A percentile compares a stretch with the other conserved stretches of the same genome.
phyloP scores from a whole-genome alignment of 306 rosid species.

The Herpetospermum pedunculosum region DNA sequence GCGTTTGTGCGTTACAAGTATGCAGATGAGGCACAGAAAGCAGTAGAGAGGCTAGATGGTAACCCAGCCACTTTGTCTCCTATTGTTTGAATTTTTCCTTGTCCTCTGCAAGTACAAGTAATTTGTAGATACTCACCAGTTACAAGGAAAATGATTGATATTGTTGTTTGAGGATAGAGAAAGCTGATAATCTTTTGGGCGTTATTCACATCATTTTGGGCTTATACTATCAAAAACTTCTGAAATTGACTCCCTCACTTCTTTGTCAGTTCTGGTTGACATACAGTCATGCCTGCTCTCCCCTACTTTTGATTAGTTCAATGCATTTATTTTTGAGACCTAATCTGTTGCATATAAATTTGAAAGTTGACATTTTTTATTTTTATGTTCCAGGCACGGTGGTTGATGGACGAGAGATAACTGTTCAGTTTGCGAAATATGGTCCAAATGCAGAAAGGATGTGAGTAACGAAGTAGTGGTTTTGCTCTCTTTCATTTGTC shows the following conservation, averaged over 20 bases:
- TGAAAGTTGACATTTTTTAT: neutral
- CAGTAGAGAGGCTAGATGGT: conserved; percentile 90
- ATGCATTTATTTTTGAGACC: neutral
- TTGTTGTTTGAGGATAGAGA: neutral
- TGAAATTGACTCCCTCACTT: neutral
- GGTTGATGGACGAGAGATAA: conserved; percentile 91
- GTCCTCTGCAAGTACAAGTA: neutral
- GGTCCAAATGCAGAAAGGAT: conserved; percentile 92
- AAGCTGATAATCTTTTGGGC: neutral
- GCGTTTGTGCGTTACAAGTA: conserved; percentile 90
- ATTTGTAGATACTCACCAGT: neutral
- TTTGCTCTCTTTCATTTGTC: neutral
- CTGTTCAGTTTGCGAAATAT: conserved; percentile 87
- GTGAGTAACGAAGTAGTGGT: conserved; percentile 29
- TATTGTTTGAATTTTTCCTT: neutral
- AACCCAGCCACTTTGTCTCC: neutral
- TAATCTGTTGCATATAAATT: neutral
- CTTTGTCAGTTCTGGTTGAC: neutral
- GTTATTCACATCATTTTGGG: neutral
- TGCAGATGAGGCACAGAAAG: conserved; percentile 84
- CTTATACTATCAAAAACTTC: neutral
- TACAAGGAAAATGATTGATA: neutral
- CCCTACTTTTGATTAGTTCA: neutral
- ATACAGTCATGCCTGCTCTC: neutral
- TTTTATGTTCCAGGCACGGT: conserved; percentile 39